Conservation (phyloP, 2,329 filamentous ascomycete species). For the Myotisia sp. region DNA sequence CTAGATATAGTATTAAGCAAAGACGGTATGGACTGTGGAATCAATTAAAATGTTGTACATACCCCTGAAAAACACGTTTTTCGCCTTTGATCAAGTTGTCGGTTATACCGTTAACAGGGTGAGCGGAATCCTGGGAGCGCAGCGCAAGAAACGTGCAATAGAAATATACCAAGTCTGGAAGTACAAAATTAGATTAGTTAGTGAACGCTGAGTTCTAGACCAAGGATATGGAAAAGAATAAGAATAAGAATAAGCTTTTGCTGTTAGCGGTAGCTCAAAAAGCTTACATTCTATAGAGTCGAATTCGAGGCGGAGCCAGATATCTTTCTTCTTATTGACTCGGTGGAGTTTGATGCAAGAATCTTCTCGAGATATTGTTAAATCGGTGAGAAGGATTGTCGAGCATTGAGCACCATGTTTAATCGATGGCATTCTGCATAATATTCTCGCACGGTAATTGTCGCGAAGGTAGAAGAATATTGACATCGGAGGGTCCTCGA, state of each 20-base stretch:
- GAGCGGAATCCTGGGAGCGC: constrained; percentile 40
- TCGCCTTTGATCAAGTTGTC: constrained; percentile 38
- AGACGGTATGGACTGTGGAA: background rate
- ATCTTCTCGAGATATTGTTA: constrained; percentile 25
- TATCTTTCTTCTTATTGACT: constrained; percentile 21
- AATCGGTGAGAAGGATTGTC: constrained; percentile 36
- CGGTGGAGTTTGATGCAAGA: constrained; percentile 26
- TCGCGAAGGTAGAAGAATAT: constrained; percentile 40
- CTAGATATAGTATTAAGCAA: constrained; percentile 19
- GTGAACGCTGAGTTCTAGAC: constrained; percentile 1
- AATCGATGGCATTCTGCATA: constrained; percentile 34
- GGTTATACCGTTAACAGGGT: constrained; percentile 27
- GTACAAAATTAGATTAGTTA: constrained; percentile 1
- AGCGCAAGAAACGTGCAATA: constrained; percentile 44
- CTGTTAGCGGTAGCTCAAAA: background rate
- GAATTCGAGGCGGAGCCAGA: constrained; percentile 44
- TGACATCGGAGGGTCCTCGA: constrained; percentile 30
- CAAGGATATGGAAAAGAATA: background rate
- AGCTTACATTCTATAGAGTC: constrained; percentile 38
- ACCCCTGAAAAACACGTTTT: constrained; percentile 38
- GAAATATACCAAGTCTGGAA: constrained; percentile 41
- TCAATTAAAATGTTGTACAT: constrained; percentile 11
- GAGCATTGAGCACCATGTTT: constrained; percentile 34
- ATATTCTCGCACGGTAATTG: constrained; percentile 39
- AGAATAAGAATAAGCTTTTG: background rate